These are phyloP conservation scores for Camptophora hylomeconis DNA, from an alignment of 2,329 filamentous ascomycete genomes.

Conservation along the genomic window DNA sequence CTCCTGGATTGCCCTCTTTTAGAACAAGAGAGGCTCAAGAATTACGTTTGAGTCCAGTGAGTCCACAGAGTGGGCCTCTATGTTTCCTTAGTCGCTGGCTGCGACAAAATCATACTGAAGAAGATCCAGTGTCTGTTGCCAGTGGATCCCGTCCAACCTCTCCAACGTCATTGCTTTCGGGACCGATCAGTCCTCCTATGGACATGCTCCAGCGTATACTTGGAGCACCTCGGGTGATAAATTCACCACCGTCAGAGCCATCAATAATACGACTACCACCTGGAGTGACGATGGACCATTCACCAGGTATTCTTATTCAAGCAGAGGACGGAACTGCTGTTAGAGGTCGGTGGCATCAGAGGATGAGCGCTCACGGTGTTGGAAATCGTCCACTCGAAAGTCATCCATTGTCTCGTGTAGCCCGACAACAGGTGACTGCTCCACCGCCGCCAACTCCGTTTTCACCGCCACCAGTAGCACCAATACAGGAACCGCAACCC, in stretches of 20 bases:
- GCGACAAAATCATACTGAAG: background rate
- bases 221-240: background rate
- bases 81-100: slow-evolving; percentile 1
- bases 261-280: slow-evolving; percentile 6
- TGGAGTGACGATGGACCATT: slow-evolving; percentile 11
- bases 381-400: slow-evolving; percentile 14
- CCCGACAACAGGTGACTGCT: too few relatives aligned
- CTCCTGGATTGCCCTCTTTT: slow-evolving; percentile 32
- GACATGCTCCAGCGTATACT: slow-evolving; percentile 3
- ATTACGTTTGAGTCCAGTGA: slow-evolving; percentile 13
- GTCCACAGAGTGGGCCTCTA: too few relatives aligned
- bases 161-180: background rate
- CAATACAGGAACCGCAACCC: too few relatives aligned
- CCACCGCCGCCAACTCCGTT: too few relatives aligned
- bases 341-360: slow-evolving; percentile 26
- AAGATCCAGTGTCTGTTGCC: background rate
- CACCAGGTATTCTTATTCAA: slow-evolving; percentile 20
- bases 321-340: slow-evolving; percentile 30
- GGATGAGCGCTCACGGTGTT: slow-evolving; percentile 29
- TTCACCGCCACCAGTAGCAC: too few relatives aligned
- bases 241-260: background rate
- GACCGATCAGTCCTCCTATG: background rate
- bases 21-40: slow-evolving; percentile 25
- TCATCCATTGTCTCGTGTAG: slow-evolving; percentile 11
- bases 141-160: background rate